These are phyloP conservation scores for Lactifluus pinguis DNA, from an alignment of 768 basidiomycete species.

Conservation along the genomic window DNA sequence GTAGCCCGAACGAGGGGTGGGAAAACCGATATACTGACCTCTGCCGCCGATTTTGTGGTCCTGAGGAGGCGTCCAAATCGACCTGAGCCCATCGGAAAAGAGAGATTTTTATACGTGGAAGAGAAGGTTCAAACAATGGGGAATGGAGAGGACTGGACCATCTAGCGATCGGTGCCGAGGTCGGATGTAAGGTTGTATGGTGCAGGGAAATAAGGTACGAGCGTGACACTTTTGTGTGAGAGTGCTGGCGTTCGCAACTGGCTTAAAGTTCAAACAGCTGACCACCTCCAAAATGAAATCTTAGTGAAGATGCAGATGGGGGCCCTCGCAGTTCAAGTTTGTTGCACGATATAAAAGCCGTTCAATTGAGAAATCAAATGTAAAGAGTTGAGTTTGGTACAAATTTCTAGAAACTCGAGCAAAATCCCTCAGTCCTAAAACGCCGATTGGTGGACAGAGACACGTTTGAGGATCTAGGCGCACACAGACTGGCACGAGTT, in stretches of 20 bases:
- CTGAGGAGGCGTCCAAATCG: slow-evolving; percentile 5
- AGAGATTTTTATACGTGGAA: background rate
- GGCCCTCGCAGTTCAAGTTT: background rate
- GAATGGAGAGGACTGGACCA: background rate
- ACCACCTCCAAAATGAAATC: background rate
- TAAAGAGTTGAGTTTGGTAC: background rate
- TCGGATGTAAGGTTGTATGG: background rate
- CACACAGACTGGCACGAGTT: too few relatives aligned
- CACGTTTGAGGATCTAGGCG: background rate
- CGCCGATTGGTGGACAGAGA: background rate
- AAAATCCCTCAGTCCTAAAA: background rate
- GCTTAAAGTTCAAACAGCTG: background rate
- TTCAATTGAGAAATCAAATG: background rate
- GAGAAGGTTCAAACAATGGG: background rate
- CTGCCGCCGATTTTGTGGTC: background rate
- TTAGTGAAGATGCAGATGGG: background rate
- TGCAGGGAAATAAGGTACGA: too few relatives aligned
- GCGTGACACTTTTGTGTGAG: background rate
- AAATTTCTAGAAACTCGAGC: background rate
- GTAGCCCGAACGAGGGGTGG: background rate
- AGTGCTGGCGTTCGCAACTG: background rate
- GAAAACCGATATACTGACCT: background rate
- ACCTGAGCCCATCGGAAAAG: background rate
- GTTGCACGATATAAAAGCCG: background rate
- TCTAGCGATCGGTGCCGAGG: background rate